These are phyloP conservation scores for Malania oleifera DNA, from an alignment of 164 flowering plant species.

Conservation along the genomic window DNA sequence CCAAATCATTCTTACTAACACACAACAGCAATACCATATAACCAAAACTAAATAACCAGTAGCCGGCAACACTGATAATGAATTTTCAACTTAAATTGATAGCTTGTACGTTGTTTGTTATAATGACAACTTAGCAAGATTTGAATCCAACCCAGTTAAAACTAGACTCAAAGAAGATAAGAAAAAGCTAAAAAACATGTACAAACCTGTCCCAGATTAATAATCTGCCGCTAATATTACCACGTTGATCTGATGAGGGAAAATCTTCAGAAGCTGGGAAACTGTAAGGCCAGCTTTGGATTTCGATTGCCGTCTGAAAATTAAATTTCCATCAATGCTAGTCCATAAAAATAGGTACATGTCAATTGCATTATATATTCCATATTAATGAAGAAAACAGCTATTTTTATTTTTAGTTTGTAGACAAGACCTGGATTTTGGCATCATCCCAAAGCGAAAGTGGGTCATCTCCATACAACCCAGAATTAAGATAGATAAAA, in stretches of 20 bases:
- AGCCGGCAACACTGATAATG: no score
- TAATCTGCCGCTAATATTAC: background rate
- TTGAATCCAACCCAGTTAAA: no score
- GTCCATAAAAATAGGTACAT: background rate
- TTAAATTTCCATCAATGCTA: background rate
- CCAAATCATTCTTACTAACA: no score
- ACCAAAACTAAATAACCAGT: no score
- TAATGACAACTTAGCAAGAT: no score
- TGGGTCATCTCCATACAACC: background rate
- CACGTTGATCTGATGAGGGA: background rate
- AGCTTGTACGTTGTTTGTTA: no score
- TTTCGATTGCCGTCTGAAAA: background rate
- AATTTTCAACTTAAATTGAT: no score
- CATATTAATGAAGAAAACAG: no score
- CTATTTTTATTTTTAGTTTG: background rate
- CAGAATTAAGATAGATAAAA: slow-evolving; percentile 29
- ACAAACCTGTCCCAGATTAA: background rate
- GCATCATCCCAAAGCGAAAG: slow-evolving; percentile 15
- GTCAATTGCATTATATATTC: background rate
- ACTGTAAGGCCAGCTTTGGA: slow-evolving; percentile 2
- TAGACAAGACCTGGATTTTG: slow-evolving; percentile 8
- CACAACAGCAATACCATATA: no score
- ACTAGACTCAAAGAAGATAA: no score
- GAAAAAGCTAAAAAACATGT: background rate
- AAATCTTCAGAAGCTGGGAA: background rate